phyloP scores from a whole-genome alignment of 1,284 basidiomycete genomes.

The Quambalaria eucalypti region DNA sequence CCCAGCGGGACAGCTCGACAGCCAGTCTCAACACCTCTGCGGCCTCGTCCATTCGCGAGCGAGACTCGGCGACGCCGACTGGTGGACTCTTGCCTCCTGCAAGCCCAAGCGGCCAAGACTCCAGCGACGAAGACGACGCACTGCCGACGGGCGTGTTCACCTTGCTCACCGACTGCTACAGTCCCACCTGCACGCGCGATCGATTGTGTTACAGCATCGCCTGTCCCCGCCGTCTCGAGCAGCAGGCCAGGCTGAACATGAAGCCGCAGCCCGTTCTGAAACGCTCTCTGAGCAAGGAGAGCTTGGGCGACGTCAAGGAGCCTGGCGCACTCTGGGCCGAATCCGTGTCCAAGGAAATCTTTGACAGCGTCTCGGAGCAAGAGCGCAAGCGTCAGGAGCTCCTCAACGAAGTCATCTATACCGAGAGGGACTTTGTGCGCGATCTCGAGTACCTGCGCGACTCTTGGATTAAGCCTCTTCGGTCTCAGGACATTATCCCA shows the following conservation, averaged over 20 bases:
- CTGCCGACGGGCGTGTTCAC: slow-evolving; percentile 94
- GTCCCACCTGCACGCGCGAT: slow-evolving; percentile 89
- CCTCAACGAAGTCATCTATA: slow-evolving; percentile 98
- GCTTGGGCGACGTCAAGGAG: slow-evolving; percentile 64
- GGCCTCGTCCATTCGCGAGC: slow-evolving; percentile 20
- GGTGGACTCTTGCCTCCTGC: too few relatives aligned
- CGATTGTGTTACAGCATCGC: slow-evolving; percentile 91
- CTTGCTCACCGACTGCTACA: slow-evolving; percentile 92
- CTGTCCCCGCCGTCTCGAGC: slow-evolving; percentile 85
- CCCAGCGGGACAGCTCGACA: slow-evolving; percentile 18
- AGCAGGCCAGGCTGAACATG: slow-evolving; percentile 77
- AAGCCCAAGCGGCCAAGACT: neutral
- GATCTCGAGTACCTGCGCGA: slow-evolving; percentile 97
- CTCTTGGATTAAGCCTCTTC: slow-evolving; percentile 77
- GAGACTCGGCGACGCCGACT: slow-evolving; percentile 40
- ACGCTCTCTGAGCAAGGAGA: slow-evolving; percentile 64
- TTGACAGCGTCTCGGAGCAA: slow-evolving; percentile 77
- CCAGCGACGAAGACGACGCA: slow-evolving; percentile 52
- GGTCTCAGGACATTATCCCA: slow-evolving; percentile 65
- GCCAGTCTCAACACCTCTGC: slow-evolving; percentile 14
- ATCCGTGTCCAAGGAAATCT: slow-evolving; percentile 85
- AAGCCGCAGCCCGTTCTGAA: slow-evolving; percentile 81
- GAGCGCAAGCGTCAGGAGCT: slow-evolving; percentile 97
- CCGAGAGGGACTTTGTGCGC: slow-evolving; percentile 91
- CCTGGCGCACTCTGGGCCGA: slow-evolving; percentile 84